Base-by-base conservation (phyloP, 305 asterid genomes). In the Fraxinus floribunda region DNA sequence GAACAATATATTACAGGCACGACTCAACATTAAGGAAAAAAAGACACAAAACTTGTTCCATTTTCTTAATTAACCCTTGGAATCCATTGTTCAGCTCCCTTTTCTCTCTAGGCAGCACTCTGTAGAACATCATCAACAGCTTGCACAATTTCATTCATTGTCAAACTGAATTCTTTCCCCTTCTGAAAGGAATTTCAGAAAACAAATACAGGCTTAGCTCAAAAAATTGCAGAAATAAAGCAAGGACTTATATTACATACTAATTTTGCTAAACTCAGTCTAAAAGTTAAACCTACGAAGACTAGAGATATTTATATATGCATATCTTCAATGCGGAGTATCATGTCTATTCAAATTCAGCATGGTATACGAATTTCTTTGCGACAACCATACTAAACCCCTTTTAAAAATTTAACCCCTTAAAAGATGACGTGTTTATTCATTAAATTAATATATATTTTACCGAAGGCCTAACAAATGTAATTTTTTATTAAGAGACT, bases 111-210 rank as follows among this genome's bases (percentile, higher is more conserved):
- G 55, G 55, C 55, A 44, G 55, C 55, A 9, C 13, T 44, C 16
- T 44, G 55, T 11, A 77, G 26, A 79, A 36, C 82, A 18, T 16
- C 64, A 64, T 64, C 71, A 41, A 83, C 79, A 8, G 3, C 74
- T 52, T 73, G 46, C 62, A 77, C 79, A 22, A 81, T 71, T 84
- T 84, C 73, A 5, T 78, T 84, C 74, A 81, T 75, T 20, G 74
- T 55, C 71, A 41, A 60, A 18, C 74, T 60, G 80, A 78, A 84
- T 52, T 84, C 85, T 22, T 73, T 74, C 66, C 81, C 87, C 84
- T 81, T 81, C 87, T 84, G 52, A 1, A 20, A 44, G n/a, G 16
- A 44, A 44, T 2, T 44, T 44, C 55, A 44, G 55, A 44, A 2
- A 44, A 44, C 55, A 44, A 44, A 44, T 44, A 44, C 16, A 44